Evolutionary conservation across 805 yeast genomes (phyloP).

Genomic region (Diddensiella santjacobensis): DNA sequence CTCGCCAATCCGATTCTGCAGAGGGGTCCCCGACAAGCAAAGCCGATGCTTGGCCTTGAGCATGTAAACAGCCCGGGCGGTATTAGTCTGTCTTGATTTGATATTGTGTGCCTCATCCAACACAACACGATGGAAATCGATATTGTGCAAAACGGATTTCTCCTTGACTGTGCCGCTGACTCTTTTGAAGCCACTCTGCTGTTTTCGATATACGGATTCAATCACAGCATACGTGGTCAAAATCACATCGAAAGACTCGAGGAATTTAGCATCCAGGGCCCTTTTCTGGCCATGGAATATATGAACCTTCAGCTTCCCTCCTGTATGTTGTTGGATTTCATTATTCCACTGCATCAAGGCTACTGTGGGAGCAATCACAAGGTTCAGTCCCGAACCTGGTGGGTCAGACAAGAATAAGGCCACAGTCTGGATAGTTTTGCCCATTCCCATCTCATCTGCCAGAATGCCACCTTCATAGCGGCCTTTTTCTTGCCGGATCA

Average conservation of each 20-base stretch:
- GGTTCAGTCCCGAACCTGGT: conserved; percentile 52
- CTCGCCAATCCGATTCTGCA: conserved; percentile 95
- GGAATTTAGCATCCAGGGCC: conserved; percentile 51
- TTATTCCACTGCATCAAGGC: conserved; percentile 97
- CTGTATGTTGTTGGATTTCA: conserved; percentile 84
- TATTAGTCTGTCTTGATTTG: conserved; percentile 89
- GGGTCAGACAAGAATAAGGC: conserved; percentile 73
- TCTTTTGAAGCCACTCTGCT: conserved; percentile 76
- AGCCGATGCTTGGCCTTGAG: conserved; percentile 71
- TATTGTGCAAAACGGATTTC: conserved; percentile 65
- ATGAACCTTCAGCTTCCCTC: conserved; percentile 60
- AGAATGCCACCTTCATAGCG: conserved; percentile 83
- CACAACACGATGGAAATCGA: conserved; percentile 78
- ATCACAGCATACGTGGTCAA: conserved; percentile 90
- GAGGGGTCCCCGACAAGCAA: conserved; percentile 94
- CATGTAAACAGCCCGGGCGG: conserved; percentile 85
- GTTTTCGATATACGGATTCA: conserved; percentile 81
- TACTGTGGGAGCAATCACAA: conserved; percentile 98
- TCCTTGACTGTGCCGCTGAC: conserved; percentile 75
- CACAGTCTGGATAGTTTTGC: conserved; percentile 95
- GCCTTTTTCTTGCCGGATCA: conserved; percentile 68
- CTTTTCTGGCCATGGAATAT: conserved; percentile 86
- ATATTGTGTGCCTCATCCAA: conserved; percentile 97
- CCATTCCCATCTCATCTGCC: conserved; percentile 99
- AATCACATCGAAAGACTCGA: conserved; percentile 67